These are phyloP conservation scores for Aspergillus saccharolyticus DNA, from an alignment of 495 filamentous ascomycete species.

Conservation along the genomic window DNA sequence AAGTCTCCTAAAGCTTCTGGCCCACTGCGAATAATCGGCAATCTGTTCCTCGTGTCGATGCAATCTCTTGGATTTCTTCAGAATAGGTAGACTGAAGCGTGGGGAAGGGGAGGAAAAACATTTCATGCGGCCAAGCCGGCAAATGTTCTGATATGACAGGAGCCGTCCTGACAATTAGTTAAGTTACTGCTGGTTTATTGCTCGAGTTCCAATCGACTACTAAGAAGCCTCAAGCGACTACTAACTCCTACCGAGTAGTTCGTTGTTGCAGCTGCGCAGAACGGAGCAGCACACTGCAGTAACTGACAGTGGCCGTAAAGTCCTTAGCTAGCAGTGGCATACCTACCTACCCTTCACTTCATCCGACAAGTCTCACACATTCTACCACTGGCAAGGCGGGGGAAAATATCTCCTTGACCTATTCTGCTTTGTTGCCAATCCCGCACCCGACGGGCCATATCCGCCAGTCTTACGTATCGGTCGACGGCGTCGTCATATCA, in stretches of 20 bases:
- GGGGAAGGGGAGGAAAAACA: background rate
- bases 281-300: no score
- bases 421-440: background rate
- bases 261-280: background rate
- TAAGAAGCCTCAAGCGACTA: background rate
- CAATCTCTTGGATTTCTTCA: background rate
- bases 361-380: background rate
- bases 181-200: background rate
- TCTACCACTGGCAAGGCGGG: background rate
- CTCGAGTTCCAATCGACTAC: background rate
- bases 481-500: background rate
- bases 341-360: background rate
- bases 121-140: background rate
- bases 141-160: background rate
- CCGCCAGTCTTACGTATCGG: background rate
- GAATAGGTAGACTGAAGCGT: background rate
- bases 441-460: slow-evolving; percentile 3
- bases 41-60: background rate
- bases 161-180: background rate
- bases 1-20: background rate
- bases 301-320: background rate
- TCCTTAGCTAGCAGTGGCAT: no score
- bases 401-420: slow-evolving; percentile 2
- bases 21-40: background rate
- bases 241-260: background rate